Evolutionary conservation across 345 rosid species (phyloP), one percentile per base, ranked within the genome.

Genomic region (Aquilaria yunnanensis): DNA sequence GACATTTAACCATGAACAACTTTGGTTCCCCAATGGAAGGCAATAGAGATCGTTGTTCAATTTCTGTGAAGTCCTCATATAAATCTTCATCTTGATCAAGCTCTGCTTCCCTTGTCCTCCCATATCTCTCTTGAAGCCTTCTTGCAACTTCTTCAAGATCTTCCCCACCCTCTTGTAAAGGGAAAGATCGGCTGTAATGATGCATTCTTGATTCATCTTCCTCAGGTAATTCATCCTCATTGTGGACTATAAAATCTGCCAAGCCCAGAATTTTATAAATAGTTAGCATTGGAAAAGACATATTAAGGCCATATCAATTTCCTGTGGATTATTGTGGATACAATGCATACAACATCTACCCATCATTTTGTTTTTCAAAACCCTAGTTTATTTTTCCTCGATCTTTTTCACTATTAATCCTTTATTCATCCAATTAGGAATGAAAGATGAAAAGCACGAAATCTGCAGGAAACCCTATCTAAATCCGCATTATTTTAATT

Each of bases 21-120:
- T 75, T 88, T 7, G 96, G 94, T 78, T 91, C 97, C 69, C 90
- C 80, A 47, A 91, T 92, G 59, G 96, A 91, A 12, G 97, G 97
- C 81, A 91, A 72, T 56, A 88, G 92, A 13, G 97, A 90, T 74
- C 88, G 97, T 63, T 91, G 97, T 67, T 91, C 97, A 30, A 91
- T 96, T 32, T 85, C 90, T 49, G 92, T 86, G 12, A 94, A 78
- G 75, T 91, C 14, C n/a, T 52, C 29, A 6, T 10, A 96, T 65
- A 94, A 79, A 75, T 91, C 14, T 52, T 52, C 55, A 16, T 10
- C 97, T 65, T 88, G 94, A 68, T 91, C 96, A 67, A 86, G 85
- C 51, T 92, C 96, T 29, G 76, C 65, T 58, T 82, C 83, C 30
- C 73, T 77, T 63, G 83, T 64, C 69, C 77, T 74, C 34, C 84